Percentiles rank a stretch among this genome's conserved stretches.
These are phyloP conservation scores for Peronospora destructor DNA, from an alignment of 352 stramenopile species.

Conservation along the genomic window DNA sequence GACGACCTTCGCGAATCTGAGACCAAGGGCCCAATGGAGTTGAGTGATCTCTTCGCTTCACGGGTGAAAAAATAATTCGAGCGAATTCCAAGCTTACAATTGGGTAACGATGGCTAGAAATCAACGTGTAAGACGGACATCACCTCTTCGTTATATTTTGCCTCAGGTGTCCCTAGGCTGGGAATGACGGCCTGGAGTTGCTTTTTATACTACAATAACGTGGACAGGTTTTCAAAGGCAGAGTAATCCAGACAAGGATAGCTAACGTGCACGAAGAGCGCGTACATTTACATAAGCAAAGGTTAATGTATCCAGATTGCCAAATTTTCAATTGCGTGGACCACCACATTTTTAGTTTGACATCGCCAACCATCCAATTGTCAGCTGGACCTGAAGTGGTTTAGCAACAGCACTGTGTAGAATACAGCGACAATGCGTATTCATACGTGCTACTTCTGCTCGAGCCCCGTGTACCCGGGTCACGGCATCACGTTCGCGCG, in stretches of 20 bases:
- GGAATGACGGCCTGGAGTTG: background rate
- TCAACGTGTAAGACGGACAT: constrained; percentile 18
- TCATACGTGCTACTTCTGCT: constrained; percentile 99
- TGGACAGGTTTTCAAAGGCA: background rate
- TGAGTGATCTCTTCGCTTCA: constrained; percentile 42
- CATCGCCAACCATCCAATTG: constrained; percentile 25
- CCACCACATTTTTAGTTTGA: too few relatives aligned
- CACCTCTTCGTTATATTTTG: constrained; percentile 1
- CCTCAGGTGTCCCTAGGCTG: constrained; percentile 1
- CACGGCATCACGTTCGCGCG: constrained; percentile 99
- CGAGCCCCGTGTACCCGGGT: constrained; percentile 97
- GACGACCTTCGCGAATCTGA: constrained; percentile 45
- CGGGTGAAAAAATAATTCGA: constrained; percentile 7
- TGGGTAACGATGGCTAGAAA: constrained; percentile 17
- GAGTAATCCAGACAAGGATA: constrained; percentile 14
- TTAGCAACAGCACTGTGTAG: constrained; percentile 4
- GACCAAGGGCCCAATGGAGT: constrained; percentile 31
- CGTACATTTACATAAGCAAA: constrained; percentile 18
- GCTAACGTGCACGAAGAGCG: constrained; percentile 18
- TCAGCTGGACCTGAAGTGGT: constrained; percentile 6
- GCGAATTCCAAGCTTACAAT: constrained; percentile 1
- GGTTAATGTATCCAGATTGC: constrained; percentile 14
- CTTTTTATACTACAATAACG: background rate
- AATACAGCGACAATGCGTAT: constrained; percentile 86
- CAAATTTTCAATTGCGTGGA: too few relatives aligned